Evolutionary conservation across 345 rosid genomes (phyloP).

Genomic region (Eutrema yunnanense): DNA sequence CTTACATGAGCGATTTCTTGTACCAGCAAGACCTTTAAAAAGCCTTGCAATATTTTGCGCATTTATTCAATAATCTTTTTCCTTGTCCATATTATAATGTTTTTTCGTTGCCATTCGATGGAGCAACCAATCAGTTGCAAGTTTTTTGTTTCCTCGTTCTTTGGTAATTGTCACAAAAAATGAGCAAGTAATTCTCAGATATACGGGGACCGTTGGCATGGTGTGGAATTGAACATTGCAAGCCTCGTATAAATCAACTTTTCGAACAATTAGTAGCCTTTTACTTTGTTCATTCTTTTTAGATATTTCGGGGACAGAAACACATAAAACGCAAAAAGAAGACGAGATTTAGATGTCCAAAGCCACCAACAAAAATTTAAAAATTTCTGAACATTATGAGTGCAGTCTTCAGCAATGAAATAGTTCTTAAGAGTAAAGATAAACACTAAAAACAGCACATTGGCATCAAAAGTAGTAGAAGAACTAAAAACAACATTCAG

Average conservation of each 20-base stretch:
- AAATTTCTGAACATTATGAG: slow-evolving; percentile 9
- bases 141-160: neutral
- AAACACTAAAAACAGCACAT: slow-evolving; percentile 15
- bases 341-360: neutral
- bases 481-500: slow-evolving; percentile 1
- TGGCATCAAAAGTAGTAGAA: slow-evolving; percentile 14
- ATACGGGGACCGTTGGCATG: neutral
- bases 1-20: slow-evolving; percentile 18
- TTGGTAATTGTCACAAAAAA: neutral
- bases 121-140: slow-evolving; percentile 14
- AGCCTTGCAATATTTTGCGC: neutral
- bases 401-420: slow-evolving; percentile 12
- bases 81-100: slow-evolving; percentile 8
- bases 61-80: neutral
- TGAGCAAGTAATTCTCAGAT: neutral
- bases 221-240: too few relatives aligned
- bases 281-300: too few relatives aligned
- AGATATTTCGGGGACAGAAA: too few relatives aligned
- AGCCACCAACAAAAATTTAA: neutral
- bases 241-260: too few relatives aligned
- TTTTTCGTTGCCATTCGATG: neutral
- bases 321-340: neutral
- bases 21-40: slow-evolving; percentile 24
- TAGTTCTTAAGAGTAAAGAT: neutral
- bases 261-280: too few relatives aligned